A percentile compares a stretch with the other conserved stretches of the same genome.
Conservation (phyloP, 768 basidiomycete genomes). For the Naematelia aurantialba region DNA sequence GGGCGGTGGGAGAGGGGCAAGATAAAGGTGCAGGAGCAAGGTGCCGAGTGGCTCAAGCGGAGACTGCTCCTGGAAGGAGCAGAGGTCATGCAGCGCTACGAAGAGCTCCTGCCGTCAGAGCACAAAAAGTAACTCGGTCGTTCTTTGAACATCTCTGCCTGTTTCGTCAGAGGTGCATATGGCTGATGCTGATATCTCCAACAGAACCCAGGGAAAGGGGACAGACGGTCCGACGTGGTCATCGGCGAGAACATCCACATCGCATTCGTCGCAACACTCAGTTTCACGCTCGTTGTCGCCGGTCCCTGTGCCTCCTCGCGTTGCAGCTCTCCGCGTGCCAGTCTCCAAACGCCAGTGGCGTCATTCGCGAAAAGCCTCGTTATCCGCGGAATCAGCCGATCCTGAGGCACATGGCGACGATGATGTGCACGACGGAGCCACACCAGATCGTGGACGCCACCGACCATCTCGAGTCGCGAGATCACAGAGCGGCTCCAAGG, state of each 20-base stretch:
- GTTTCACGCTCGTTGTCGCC: slow-evolving; percentile 28
- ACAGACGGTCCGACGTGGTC: not conserved
- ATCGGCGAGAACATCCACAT: not conserved
- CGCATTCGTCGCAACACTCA: slow-evolving; percentile 7
- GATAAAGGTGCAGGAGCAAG: slow-evolving; percentile 25
- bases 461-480: not conserved
- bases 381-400: too few relatives aligned
- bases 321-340: slow-evolving; percentile 27
- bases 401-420: too few relatives aligned
- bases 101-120: slow-evolving; percentile 40
- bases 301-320: slow-evolving; percentile 18
- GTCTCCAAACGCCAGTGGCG: too few relatives aligned
- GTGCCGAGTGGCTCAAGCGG: slow-evolving; percentile 32
- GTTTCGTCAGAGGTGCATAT: too few relatives aligned
- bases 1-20: slow-evolving; percentile 23
- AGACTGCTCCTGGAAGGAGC: slow-evolving; percentile 32
- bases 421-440: too few relatives aligned
- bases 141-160: not conserved
- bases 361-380: too few relatives aligned
- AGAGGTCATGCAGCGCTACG: slow-evolving; percentile 35
- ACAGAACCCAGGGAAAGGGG: not conserved
- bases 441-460: not conserved
- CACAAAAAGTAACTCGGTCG: slow-evolving; percentile 33
- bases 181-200: not conserved
- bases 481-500: not conserved